A percentile compares a stretch with the other conserved stretches of the same genome.
Conservation (phyloP, 805 yeast genomes). For the Metschnikowia lachancei region DNA sequence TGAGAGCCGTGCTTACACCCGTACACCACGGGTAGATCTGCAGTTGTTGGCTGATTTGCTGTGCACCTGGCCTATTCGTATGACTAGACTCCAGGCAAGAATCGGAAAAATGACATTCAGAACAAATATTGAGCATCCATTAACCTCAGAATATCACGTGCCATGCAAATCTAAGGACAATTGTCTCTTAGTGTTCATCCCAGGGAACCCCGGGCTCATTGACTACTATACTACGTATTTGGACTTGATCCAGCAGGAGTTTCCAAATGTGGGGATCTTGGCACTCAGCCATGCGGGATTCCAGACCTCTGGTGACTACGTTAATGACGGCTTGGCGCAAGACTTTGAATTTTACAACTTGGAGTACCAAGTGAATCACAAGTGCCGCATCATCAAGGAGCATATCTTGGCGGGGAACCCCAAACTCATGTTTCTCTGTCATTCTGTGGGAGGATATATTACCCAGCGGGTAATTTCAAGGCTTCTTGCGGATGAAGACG, state of each 20-base stretch:
- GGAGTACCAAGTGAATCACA: constrained; percentile 59
- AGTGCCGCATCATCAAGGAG: constrained; percentile 47
- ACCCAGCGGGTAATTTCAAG: constrained; percentile 49
- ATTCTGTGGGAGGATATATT: constrained; percentile 70
- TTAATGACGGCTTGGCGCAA: constrained; percentile 13
- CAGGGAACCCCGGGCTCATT: constrained; percentile 77
- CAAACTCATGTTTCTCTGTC: constrained; percentile 55
- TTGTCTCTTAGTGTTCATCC: constrained; percentile 53
- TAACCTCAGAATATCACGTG: constrained; percentile 28
- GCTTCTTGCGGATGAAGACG: constrained; percentile 23
- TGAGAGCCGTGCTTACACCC: not conserved
- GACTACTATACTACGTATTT: constrained; percentile 62
- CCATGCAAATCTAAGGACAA: constrained; percentile 21
- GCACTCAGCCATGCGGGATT: constrained; percentile 68
- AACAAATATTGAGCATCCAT: constrained; percentile 22
- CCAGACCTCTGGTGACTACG: constrained; percentile 31
- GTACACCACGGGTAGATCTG: not conserved
- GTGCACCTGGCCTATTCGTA: too few relatives aligned
- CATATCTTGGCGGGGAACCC: constrained; percentile 20
- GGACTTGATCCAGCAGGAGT: constrained; percentile 35
- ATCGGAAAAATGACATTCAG: constrained; percentile 1
- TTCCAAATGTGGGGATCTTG: constrained; percentile 50
- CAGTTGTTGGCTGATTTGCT: too few relatives aligned
- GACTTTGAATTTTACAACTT: constrained; percentile 36
- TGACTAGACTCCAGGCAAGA: too few relatives aligned